phyloP scores from a whole-genome alignment of 2,329 filamentous ascomycete genomes.

The Fusarium graminum region DNA sequence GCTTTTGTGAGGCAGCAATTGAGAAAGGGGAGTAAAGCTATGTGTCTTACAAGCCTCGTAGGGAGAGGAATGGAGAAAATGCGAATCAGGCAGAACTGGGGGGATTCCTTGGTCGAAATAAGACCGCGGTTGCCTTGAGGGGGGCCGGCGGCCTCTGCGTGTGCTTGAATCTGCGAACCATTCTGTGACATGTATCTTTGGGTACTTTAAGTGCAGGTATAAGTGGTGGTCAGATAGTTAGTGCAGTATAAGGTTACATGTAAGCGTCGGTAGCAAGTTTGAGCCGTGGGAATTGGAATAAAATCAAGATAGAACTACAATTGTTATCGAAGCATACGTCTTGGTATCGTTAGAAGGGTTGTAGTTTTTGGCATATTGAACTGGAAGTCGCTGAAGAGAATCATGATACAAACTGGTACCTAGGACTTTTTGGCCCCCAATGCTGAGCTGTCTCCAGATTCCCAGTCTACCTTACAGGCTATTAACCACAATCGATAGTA shows the following conservation, averaged over 20 bases:
- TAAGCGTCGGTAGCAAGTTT: too few species aligned
- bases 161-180: conserved; percentile 18
- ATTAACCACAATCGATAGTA: neutral
- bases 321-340: too few species aligned
- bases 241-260: neutral
- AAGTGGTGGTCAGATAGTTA: conserved; percentile 7
- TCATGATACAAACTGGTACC: neutral
- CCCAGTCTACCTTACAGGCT: conserved; percentile 1
- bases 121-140: conserved; percentile 13
- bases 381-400: neutral
- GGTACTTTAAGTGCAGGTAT: conserved; percentile 4
- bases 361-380: neutral
- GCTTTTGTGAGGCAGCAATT: conserved; percentile 29
- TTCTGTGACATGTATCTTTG: neutral
- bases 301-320: too few species aligned
- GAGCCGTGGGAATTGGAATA: too few species aligned
- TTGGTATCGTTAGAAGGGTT: too few species aligned
- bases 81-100: conserved; percentile 18
- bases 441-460: neutral
- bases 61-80: conserved; percentile 22
- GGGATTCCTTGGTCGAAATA: conserved; percentile 20
- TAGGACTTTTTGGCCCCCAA: conserved; percentile 17
- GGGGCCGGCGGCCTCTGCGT: conserved; percentile 17
- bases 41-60: neutral
- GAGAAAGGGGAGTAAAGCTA: neutral